Conservation (phyloP, 1,139 yeast genomes). For the Candida dubliniensis region DNA sequence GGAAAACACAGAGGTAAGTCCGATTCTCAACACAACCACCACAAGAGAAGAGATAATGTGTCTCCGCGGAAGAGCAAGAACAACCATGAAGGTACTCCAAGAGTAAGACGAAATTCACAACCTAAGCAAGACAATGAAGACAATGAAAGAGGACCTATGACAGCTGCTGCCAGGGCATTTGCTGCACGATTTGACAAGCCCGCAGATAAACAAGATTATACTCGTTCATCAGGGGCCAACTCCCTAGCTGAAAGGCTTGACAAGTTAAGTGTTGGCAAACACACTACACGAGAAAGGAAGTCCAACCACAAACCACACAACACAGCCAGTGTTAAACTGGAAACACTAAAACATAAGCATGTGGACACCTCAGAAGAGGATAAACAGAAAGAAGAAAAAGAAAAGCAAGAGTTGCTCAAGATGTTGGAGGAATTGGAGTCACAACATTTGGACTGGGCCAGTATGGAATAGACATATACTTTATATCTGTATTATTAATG, state of each 20-base stretch:
- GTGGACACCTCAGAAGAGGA: conserved; percentile 12
- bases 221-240: not conserved
- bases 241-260: not conserved
- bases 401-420: conserved; percentile 29
- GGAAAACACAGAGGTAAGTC: not conserved
- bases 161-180: conserved; percentile 27
- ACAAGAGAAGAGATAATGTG: conserved; percentile 1
- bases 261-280: not conserved
- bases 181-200: conserved; percentile 23
- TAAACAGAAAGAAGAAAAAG: conserved; percentile 22
- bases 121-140: conserved; percentile 10
- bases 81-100: not conserved
- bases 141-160: conserved; percentile 23
- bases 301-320: not conserved
- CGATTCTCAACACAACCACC: not conserved
- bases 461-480: conserved; percentile 15
- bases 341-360: conserved; percentile 5
- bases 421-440: conserved; percentile 32
- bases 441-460: conserved; percentile 35
- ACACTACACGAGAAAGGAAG: no score
- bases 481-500: not conserved
- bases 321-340: conserved; percentile 9
- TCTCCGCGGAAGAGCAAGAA: not conserved
- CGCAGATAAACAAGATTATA: not conserved
- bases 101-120: not conserved